Base-by-base conservation (phyloP, 2,329 filamentous ascomycete genomes). In the Bipolaris gigantea region DNA sequence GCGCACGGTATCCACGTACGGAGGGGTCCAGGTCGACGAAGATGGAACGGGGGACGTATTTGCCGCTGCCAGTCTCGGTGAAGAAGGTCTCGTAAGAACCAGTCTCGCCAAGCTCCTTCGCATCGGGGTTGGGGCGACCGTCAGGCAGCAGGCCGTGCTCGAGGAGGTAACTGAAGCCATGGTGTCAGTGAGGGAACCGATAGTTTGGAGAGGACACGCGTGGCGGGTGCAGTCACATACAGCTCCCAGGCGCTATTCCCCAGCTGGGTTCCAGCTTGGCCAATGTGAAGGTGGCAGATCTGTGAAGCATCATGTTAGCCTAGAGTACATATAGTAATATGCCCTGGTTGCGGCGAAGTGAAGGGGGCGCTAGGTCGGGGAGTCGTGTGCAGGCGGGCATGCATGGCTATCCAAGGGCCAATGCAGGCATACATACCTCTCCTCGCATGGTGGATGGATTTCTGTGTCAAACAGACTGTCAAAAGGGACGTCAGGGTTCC, bases 181-280 rank as follows among this genome's bases (percentile, higher is more conserved):
- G 25, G 35, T 34, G 56, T 72, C 51, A 72, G 64, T 54, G 39
- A 36, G 40, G 19, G 40, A 16, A 36, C 38, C 10, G 35, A 50
- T 30, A 55, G 53, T 60, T 57, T 44, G 46, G n/a, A 47, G n/a
- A 47, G 45, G n/a, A 40, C 43, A 56, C 47, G 38, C 53, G 36
- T 16, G 46, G 41, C 35, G 50, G 50, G 2, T 52, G 53, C 50
- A 68, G 19, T 19, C 67, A 71, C 86, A 73, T 83, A 89, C 86
- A 89, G 85, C 78, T 89, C 86, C 86, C 86, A 89, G 67, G 87
- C 86, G 73, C 85, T 87, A 81, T 88, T 88, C 72, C 86, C 87
- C 61, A 89, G 85, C 83, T 89, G 86, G 72, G 81, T 84, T 78
- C 86, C 87, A 78, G 87, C 86, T 81, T 89, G 85, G 74, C 85